Percentiles rank a stretch among this genome's conserved stretches.
Evolutionary conservation across 805 yeast genomes (phyloP).

Genomic region (Kodamaea kaohsiungensis): DNA sequence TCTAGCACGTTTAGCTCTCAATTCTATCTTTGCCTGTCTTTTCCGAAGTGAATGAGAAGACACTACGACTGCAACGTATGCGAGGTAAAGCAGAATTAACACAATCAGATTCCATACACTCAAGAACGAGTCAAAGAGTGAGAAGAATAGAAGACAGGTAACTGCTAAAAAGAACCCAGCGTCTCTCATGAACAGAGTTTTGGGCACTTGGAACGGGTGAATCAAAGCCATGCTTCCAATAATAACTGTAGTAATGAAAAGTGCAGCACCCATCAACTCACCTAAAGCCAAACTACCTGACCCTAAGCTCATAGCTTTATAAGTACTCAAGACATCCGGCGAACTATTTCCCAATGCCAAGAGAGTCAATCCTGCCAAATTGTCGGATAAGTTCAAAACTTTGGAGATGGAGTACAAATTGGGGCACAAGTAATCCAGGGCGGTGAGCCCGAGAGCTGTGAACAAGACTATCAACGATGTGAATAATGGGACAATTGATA

Average conservation of each 20-base stretch:
- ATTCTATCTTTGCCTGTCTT: slow-evolving; percentile 11
- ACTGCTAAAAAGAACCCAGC: slow-evolving; percentile 54
- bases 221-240: slow-evolving; percentile 75
- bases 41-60: slow-evolving; percentile 22
- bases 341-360: slow-evolving; percentile 91
- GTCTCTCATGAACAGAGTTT: slow-evolving; percentile 59
- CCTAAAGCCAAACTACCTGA: slow-evolving; percentile 81
- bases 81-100: slow-evolving; percentile 56
- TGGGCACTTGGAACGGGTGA: slow-evolving; percentile 61
- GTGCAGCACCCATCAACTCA: slow-evolving; percentile 88
- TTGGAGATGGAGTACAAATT: slow-evolving; percentile 68
- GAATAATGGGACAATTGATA: slow-evolving; percentile 19
- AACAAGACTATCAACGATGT: slow-evolving; percentile 47
- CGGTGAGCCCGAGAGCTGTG: slow-evolving; percentile 69
- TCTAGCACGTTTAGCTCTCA: slow-evolving; percentile 26
- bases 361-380: slow-evolving; percentile 81
- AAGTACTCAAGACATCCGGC: slow-evolving; percentile 86
- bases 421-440: slow-evolving; percentile 82
- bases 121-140: slow-evolving; percentile 57
- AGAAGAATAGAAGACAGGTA: slow-evolving; percentile 48
- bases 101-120: slow-evolving; percentile 54
- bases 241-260: slow-evolving; percentile 77
- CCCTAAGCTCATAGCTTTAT: slow-evolving; percentile 73
- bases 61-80: slow-evolving; percentile 52
- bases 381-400: slow-evolving; percentile 64